phyloP scores from a whole-genome alignment of 306 rosid genomes.

The Malus orientalis region DNA sequence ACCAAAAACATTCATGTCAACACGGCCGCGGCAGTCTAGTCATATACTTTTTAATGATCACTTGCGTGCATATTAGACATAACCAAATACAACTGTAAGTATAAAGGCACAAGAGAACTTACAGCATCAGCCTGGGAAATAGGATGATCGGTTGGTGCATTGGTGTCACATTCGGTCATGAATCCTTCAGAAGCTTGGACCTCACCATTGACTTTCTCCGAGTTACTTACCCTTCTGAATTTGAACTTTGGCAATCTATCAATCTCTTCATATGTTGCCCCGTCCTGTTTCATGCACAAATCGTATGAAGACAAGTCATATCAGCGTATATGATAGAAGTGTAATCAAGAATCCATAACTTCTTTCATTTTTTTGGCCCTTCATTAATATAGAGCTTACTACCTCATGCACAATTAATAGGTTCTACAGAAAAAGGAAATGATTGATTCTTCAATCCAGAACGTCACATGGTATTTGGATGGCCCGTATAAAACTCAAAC shows the following conservation, averaged over 20 bases:
- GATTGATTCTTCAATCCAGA: background rate
- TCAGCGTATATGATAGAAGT: background rate
- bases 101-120: conserved; percentile 27
- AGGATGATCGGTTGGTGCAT: conserved; percentile 38
- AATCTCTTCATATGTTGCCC: conserved; percentile 79
- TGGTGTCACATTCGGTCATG: conserved; percentile 43
- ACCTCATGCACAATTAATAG: background rate
- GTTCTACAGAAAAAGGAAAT: background rate
- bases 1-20: conserved; percentile 13
- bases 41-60: background rate
- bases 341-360: background rate
- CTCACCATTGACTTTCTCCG: conserved; percentile 36
- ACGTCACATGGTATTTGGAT: background rate
- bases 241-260: conserved; percentile 64
- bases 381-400: background rate
- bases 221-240: conserved; percentile 34
- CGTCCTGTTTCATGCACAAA: conserved; percentile 54
- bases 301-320: conserved; percentile 5
- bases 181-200: conserved; percentile 53
- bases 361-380: background rate
- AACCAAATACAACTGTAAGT: background rate
- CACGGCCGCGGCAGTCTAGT: background rate
- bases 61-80: background rate
- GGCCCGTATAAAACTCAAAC: background rate
- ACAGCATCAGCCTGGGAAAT: conserved; percentile 62